Conservation (phyloP, 305 asterid species). For the Stenogyne calaminthoides region DNA sequence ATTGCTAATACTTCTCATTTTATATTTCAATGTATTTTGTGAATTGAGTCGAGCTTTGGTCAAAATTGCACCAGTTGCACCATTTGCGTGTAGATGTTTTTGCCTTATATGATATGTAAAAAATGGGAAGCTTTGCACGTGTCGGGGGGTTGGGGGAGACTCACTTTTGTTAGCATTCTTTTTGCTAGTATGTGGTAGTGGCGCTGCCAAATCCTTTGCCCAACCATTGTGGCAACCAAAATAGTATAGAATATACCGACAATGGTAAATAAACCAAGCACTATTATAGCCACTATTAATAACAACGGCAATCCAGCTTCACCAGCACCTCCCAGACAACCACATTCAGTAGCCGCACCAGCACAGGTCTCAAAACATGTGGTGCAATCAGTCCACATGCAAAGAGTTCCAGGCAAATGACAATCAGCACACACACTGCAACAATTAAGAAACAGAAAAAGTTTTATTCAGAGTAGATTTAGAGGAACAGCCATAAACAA, state of each 20-base stretch:
- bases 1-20: too few species aligned
- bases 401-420: conserved; percentile 95
- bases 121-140: background rate
- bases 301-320: conserved; percentile 92
- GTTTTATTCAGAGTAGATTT: background rate
- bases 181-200: conserved; percentile 97
- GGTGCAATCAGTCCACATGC: conserved; percentile 98
- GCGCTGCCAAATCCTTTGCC: conserved; percentile 98
- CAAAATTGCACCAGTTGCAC: too few species aligned
- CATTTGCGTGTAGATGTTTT: too few species aligned
- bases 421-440: conserved; percentile 92
- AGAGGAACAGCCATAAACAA: background rate
- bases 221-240: conserved; percentile 95
- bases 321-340: conserved; percentile 96
- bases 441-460: background rate
- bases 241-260: conserved; percentile 93
- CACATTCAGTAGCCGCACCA: conserved; percentile 79
- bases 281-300: conserved; percentile 71
- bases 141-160: conserved; percentile 4
- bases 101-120: too few species aligned
- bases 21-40: too few species aligned
- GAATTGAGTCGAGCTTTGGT: too few species aligned
- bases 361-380: conserved; percentile 91
- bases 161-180: conserved; percentile 94
- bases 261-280: conserved; percentile 83